Evolutionary conservation across 768 basidiomycete genomes (phyloP), one percentile per base, ranked within the genome.

Genomic region (Rickenella mellea): DNA sequence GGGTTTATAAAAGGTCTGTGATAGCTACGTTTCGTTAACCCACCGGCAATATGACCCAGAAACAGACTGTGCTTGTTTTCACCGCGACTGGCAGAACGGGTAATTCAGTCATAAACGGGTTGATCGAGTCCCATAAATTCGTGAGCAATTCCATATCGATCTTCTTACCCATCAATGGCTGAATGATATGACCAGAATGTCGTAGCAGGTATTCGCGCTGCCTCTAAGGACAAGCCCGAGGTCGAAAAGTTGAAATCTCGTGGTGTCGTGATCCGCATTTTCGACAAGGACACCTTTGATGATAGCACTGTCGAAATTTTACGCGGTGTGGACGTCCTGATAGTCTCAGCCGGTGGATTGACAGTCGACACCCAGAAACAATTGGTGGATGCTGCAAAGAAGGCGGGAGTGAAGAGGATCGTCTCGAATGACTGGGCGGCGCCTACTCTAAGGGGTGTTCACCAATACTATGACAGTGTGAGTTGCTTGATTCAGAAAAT

Each of bases 401-500:
- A 44, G 22, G 51, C 32, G 4, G 49, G 49, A 24, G 51, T 56
- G 14, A 43, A 52, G 42, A 46, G 56, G 10, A 28, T 56, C 22
- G 40, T 58, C 12, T 55, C 56, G 6, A 49, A 45, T 45, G 56
- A 58, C 45, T 57, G 50, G 26, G 55, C 35, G 4, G 49, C 52
- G 11, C 39, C 48, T 12, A 43, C 19, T 11, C 19, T 5, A 4
- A 17, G 19, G 6, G 55, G 53, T 9, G 45, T 52, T 1, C 27
- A 43, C 21, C 15, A 17, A 12, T 31, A 49, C 7, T 39, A 44
- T 20, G 54, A 54, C 31, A 11, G 27, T 15, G 45, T 46, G n/a
- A n/a, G n/a, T n/a, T n/a, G n/a, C n/a, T n/a, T n/a, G n/a, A n/a
- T n/a, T n/a, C n/a, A n/a, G n/a, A n/a, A n/a, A n/a, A n/a, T n/a